Percentiles rank a stretch among this genome's conserved stretches.
Evolutionary conservation across 1,139 yeast species (phyloP).

Genomic region (Meyerozyma sp.): DNA sequence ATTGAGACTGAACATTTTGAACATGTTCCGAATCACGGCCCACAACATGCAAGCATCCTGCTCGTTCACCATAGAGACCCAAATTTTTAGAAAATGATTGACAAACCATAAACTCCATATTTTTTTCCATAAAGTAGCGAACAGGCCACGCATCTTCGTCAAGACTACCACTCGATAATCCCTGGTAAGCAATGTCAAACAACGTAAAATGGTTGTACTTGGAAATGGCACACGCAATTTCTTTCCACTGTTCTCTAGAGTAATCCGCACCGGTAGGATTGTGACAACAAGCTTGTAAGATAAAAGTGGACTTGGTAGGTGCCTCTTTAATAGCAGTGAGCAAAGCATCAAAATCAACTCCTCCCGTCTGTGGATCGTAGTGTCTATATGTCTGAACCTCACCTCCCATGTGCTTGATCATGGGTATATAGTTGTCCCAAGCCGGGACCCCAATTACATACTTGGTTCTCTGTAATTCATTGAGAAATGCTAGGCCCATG

Average conservation of each 20-base stretch:
- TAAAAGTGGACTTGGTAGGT: constrained; percentile 26
- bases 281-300: constrained; percentile 90
- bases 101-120: constrained; percentile 16
- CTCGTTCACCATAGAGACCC: constrained; percentile 43
- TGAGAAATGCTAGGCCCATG: constrained; percentile 29
- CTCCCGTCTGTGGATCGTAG: constrained; percentile 23
- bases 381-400: constrained; percentile 23
- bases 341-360: constrained; percentile 26
- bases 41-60: constrained; percentile 38
- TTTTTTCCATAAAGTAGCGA: constrained; percentile 12
- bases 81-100: constrained; percentile 43
- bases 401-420: constrained; percentile 30
- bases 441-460: constrained; percentile 36
- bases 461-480: constrained; percentile 21
- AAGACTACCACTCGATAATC: constrained; percentile 16
- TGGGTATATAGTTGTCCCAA: constrained; percentile 38
- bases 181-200: constrained; percentile 15
- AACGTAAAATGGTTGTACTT: constrained; percentile 6
- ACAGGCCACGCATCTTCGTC: constrained; percentile 20
- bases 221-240: constrained; percentile 28
- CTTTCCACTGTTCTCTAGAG: constrained; percentile 76
- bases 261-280: constrained; percentile 98
- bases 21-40: constrained; percentile 17
- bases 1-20: constrained; percentile 19
- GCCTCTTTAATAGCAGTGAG: constrained; percentile 24